Evolutionary conservation across 78 protist genomes (phyloP).

Genomic region (Chrysochromulina tobinii): DNA sequence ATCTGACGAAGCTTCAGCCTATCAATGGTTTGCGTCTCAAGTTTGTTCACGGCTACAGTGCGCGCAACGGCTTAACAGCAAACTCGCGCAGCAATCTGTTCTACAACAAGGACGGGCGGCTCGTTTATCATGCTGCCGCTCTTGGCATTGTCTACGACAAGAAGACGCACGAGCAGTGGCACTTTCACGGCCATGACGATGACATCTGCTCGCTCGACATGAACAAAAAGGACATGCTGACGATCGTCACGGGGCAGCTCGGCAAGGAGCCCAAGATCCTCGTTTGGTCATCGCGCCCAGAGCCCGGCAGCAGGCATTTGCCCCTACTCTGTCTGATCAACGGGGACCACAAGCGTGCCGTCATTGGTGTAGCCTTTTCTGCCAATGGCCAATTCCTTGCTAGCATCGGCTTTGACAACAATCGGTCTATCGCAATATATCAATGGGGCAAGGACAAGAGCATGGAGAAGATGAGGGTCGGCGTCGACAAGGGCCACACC

Average conservation of each 20-base stretch:
- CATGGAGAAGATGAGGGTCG: neutral
- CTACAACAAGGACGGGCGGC: neutral
- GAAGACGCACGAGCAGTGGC: neutral
- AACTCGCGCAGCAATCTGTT: neutral
- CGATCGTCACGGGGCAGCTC: neutral
- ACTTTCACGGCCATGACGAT: constrained; percentile 65
- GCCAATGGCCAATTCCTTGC: constrained; percentile 45
- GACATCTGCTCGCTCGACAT: neutral
- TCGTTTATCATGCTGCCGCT: constrained; percentile 52
- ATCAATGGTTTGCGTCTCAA: neutral
- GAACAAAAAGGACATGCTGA: neutral
- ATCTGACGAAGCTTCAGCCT: neutral
- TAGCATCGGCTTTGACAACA: constrained; percentile 53
- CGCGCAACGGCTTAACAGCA: neutral
- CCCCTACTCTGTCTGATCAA: neutral
- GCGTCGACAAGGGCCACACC: neutral
- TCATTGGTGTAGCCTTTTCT: constrained; percentile 32
- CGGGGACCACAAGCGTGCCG: constrained; percentile 32
- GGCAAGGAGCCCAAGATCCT: neutral
- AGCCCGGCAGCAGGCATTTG: neutral
- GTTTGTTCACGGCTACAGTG: constrained; percentile 34
- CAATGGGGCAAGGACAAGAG: constrained; percentile 1
- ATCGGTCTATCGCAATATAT: constrained; percentile 44
- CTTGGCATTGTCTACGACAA: constrained; percentile 49
- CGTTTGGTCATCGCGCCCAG: constrained; percentile 9